These are phyloP conservation scores for Pythium guiyangense DNA, from an alignment of 352 stramenopile species.

Conservation along the genomic window DNA sequence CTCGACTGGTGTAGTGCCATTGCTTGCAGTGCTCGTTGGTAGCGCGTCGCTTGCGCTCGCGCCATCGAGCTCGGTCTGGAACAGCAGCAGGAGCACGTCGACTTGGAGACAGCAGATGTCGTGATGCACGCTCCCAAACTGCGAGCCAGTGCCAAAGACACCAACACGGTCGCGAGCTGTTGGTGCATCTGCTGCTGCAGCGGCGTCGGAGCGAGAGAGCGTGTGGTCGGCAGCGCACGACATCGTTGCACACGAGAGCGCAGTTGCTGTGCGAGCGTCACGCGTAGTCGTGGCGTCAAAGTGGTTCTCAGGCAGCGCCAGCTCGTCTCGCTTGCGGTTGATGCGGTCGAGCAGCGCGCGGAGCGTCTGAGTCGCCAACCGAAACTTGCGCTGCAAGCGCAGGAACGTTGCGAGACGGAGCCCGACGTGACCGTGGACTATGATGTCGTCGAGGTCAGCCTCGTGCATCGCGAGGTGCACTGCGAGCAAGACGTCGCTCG, in stretches of 20 bases:
- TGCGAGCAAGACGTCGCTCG: constrained; percentile 29
- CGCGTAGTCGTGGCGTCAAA: constrained; percentile 16
- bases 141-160: constrained; percentile 47
- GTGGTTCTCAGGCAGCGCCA: constrained; percentile 30
- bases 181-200: neutral
- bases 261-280: constrained; percentile 1
- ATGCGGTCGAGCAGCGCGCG: constrained; percentile 33
- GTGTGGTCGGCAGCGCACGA: constrained; percentile 18
- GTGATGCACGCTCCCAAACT: constrained; percentile 43
- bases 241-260: constrained; percentile 30
- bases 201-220: constrained; percentile 12
- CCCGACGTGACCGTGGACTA: constrained; percentile 40
- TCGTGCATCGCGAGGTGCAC: constrained; percentile 43
- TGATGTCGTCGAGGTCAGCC: constrained; percentile 44
- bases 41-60: constrained; percentile 24
- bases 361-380: constrained; percentile 28
- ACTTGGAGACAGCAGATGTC: constrained; percentile 57
- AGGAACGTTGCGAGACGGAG: constrained; percentile 37
- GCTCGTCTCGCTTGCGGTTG: constrained; percentile 29
- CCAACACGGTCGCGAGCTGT: constrained; percentile 26
- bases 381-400: constrained; percentile 18
- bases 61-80: constrained; percentile 50
- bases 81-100: constrained; percentile 45
- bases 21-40: neutral
- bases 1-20: no score